Base-by-base conservation (phyloP, 1,284 basidiomycete genomes). In the Pyrrhoderma lamaoense region DNA sequence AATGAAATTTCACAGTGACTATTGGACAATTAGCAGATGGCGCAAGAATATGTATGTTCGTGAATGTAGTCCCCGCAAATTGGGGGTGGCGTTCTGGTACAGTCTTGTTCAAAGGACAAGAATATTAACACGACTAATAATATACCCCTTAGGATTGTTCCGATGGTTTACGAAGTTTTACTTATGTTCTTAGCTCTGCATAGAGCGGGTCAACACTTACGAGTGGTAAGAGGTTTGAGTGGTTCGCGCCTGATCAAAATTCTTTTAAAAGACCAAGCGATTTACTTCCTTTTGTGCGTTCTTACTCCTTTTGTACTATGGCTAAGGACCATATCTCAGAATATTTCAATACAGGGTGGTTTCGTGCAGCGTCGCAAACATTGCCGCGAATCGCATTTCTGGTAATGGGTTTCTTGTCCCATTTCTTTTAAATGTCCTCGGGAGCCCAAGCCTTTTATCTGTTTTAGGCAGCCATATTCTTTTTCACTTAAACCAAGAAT, bases 261-360 rank as follows among this genome's bases (percentile, higher is more conserved):
- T 18, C 47, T 49, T 31, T 8, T 49, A 23, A 38, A 38, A n/a
- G 37, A 49, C 36, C 48, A 50, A 34, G 16, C 21, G 13, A 5
- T 50, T 21, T 50, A 50, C 18, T 43, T 50, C 31, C 16, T 50
- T 19, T n/a, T 50, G 48, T 50, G 11, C 27, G 11, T 31, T 31
- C 27, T 14, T 22, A 9, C 21, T 42, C 21, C 34, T n/a, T 22
- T n/a, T 42, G 13, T n/a, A 14, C 9, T 13, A 3, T 45, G 14
- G 14, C n/a, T 14, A 16, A 40, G 5, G 16, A 14, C 34, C 13
- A 25, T 18, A 27, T 16, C 19, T 45, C 35, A 8, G 34, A 14
- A 27, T 18, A 11, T 16, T 16, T 9, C 1, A 14, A 45, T 45
- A 8, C 25, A 45, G 44, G 16, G 44, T 45, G n/a, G 35, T 45